Evolutionary conservation across 768 basidiomycete genomes (phyloP).

Genomic region (Gyrodon lividus): DNA sequence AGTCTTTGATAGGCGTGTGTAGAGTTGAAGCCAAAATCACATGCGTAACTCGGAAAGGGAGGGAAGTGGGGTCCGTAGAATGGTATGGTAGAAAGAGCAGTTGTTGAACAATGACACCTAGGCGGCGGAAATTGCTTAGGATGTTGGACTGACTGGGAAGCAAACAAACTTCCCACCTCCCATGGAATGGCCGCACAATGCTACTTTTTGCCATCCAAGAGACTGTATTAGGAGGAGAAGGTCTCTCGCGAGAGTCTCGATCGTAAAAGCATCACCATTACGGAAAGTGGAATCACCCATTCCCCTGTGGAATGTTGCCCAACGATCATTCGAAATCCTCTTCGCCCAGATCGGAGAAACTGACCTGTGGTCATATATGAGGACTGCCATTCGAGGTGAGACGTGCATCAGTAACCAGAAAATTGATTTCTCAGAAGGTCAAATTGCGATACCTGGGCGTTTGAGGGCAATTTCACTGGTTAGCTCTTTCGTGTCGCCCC

Average conservation of each 20-base stretch:
- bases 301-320: conserved; percentile 30
- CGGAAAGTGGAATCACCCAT: conserved; percentile 43
- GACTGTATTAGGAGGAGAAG: conserved; percentile 38
- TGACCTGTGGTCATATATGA: conserved; percentile 44
- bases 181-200: conserved; percentile 52
- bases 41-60: conserved; percentile 43
- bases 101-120: conserved; percentile 45
- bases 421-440: neutral
- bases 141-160: neutral
- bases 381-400: conserved; percentile 30
- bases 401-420: neutral
- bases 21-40: conserved; percentile 39
- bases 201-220: conserved; percentile 42
- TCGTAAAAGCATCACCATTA: conserved; percentile 39
- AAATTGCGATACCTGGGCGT: conserved; percentile 37
- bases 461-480: conserved; percentile 29
- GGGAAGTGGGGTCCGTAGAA: conserved; percentile 29
- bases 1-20: conserved; percentile 26
- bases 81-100: conserved; percentile 44
- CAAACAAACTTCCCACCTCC: conserved; percentile 50
- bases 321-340: neutral
- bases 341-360: neutral
- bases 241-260: conserved; percentile 47
- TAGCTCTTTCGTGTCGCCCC: conserved; percentile 39
- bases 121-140: neutral